Conservation (phyloP, 306 rosid genomes). For the Fagus crenata region DNA sequence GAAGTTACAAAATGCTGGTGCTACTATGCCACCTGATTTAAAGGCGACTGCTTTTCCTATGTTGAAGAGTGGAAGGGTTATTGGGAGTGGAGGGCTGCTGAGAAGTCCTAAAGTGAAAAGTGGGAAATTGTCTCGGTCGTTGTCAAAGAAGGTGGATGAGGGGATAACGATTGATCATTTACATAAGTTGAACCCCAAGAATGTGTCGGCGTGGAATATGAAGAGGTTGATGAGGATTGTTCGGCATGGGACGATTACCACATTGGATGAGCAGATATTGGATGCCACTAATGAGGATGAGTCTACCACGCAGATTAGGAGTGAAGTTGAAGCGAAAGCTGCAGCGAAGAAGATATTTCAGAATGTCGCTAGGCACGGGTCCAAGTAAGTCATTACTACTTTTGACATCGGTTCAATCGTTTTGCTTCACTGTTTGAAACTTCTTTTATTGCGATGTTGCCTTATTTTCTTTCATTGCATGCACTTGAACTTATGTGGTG, state of each 20-base stretch:
- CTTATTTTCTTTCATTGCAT: neutral
- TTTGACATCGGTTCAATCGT: neutral
- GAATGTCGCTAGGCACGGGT: constrained; percentile 71
- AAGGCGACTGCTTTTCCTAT: constrained; percentile 45
- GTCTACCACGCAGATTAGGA: constrained; percentile 52
- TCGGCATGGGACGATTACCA: constrained; percentile 60
- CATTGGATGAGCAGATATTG: constrained; percentile 65
- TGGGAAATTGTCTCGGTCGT: constrained; percentile 36
- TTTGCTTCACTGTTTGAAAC: neutral
- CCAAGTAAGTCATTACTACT: constrained; percentile 45
- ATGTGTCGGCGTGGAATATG: constrained; percentile 94
- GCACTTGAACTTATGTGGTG: neutral
- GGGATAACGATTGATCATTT: constrained; percentile 71
- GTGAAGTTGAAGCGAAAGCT: constrained; percentile 75
- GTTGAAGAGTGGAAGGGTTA: constrained; percentile 40
- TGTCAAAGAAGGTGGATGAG: constrained; percentile 48
- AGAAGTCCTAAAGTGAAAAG: constrained; percentile 43
- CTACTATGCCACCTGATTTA: constrained; percentile 65
- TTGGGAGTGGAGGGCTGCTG: constrained; percentile 41
- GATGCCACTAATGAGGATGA: constrained; percentile 51
- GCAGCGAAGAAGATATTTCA: constrained; percentile 84
- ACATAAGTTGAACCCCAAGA: constrained; percentile 68
- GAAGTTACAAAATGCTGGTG: constrained; percentile 84
- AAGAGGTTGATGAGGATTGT: constrained; percentile 79
- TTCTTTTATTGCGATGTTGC: neutral